phyloP scores from a whole-genome alignment of 495 filamentous ascomycete genomes.

The Xylaria curta region DNA sequence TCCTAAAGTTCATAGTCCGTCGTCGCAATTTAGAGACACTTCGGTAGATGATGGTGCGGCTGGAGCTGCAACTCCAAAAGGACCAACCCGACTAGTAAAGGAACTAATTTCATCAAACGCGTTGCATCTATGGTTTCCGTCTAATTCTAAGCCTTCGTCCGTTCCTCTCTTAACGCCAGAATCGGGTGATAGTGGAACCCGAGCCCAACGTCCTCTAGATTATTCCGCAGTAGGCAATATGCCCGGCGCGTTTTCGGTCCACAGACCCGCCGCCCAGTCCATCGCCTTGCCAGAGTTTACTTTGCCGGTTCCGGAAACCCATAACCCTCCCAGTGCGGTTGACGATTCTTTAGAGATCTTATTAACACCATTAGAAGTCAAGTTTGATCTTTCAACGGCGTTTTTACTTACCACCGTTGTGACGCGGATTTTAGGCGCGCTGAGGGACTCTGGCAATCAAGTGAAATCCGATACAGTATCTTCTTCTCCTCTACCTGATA shows the following conservation, averaged over 20 bases:
- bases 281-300: constrained; percentile 31
- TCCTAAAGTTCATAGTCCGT: not conserved
- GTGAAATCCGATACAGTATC: constrained; percentile 29
- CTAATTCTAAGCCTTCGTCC: constrained; percentile 39
- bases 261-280: constrained; percentile 40
- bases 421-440: constrained; percentile 56
- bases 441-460: constrained; percentile 41
- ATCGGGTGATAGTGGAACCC: not conserved
- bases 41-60: constrained; percentile 41
- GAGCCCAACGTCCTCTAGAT: constrained; percentile 23
- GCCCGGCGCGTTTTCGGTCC: constrained; percentile 63
- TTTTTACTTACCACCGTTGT: constrained; percentile 69
- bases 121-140: constrained; percentile 54
- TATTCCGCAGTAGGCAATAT: constrained; percentile 53
- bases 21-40: constrained; percentile 12
- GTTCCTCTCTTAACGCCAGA: constrained; percentile 8
- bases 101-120: constrained; percentile 51
- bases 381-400: constrained; percentile 72
- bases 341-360: constrained; percentile 60
- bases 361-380: constrained; percentile 60
- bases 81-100: constrained; percentile 55
- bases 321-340: constrained; percentile 12
- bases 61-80: constrained; percentile 51
- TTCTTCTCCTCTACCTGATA: constrained; percentile 41
- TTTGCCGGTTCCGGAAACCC: not conserved